Conservation (phyloP, 1,284 basidiomycete genomes). For the Sanguinoderma infundibulare region DNA sequence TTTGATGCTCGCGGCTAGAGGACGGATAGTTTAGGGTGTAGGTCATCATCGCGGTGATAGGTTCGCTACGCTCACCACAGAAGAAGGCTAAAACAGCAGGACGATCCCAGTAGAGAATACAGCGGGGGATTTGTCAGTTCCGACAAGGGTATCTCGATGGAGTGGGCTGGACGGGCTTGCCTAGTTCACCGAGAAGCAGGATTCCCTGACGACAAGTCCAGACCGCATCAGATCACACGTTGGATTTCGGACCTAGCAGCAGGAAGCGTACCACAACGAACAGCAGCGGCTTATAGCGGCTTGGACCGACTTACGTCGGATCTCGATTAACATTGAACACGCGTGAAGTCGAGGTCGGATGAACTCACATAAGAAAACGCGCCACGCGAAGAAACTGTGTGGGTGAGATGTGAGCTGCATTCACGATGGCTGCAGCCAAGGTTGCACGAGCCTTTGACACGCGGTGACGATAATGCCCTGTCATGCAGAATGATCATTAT, state of each 20-base stretch:
- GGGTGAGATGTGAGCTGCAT: no score
- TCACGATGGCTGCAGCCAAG: no score
- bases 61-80: not conserved
- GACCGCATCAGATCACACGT: no score
- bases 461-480: not conserved
- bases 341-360: not conserved
- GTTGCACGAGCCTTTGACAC: not conserved
- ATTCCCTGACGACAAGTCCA: no score
- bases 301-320: no score
- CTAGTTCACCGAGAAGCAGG: not conserved
- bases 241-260: no score
- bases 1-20: not conserved
- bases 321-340: no score
- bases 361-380: slow-evolving; percentile 8
- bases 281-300: not conserved
- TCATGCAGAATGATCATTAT: no score
- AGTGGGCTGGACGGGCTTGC: not conserved
- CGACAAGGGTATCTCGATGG: no score
- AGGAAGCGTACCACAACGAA: not conserved
- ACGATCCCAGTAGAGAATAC: no score
- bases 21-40: not conserved
- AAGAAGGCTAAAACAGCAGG: not conserved
- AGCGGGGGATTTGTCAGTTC: not conserved
- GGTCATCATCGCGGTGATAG: no score
- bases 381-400: slow-evolving; percentile 14